Evolutionary conservation across 1,284 basidiomycete species (phyloP), one percentile per base, ranked within the genome.

Genomic region (Lentinula novae-zelandiae): DNA sequence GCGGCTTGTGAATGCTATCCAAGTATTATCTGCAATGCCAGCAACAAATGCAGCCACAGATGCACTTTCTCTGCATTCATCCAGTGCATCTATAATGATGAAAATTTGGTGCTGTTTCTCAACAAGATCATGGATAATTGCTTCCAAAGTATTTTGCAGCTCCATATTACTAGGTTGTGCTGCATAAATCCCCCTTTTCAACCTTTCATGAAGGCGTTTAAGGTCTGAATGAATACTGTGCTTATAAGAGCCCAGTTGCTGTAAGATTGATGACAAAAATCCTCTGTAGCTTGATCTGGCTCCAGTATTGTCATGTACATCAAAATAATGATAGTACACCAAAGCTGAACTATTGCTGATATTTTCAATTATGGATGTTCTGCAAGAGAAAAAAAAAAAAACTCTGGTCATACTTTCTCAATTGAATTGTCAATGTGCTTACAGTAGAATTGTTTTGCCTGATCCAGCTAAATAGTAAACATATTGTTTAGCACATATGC

Each of bases 1-100:
- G 8, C 54, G 54, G 40, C 54, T 57, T 39, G 54, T 46, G n/a
- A 48, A 8, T 15, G 33, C 13, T 12, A 48, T 34, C n/a, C 44
- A 44, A 9, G 46, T 9, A 10, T 57, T 39, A 20, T 31, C 38
- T 39, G 15, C 6, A 46, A 8, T 4, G 22, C 42, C 36, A 8
- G 33, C 15, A 31, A 4, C 33, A 48, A 7, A 27, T 27, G 3
- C 27, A 27, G 27, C 27, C 27, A 27, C 27, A 27, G 27, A 27
- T 27, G 27, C 27, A 27, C 27, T 27, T 27, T 46, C 42, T 8
- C 20, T 10, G n/a, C 54, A 57, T 33, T 57, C 54, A 57, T 57
- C 54, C 40, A 57, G 42, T n/a, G 54, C 54, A 57, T 57, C 54
- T n/a, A 57, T 39, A 3, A 57, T 22, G 5, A 57, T 57, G n/a